phyloP scores from a whole-genome alignment of 345 rosid species.

The Murraya paniculata region DNA sequence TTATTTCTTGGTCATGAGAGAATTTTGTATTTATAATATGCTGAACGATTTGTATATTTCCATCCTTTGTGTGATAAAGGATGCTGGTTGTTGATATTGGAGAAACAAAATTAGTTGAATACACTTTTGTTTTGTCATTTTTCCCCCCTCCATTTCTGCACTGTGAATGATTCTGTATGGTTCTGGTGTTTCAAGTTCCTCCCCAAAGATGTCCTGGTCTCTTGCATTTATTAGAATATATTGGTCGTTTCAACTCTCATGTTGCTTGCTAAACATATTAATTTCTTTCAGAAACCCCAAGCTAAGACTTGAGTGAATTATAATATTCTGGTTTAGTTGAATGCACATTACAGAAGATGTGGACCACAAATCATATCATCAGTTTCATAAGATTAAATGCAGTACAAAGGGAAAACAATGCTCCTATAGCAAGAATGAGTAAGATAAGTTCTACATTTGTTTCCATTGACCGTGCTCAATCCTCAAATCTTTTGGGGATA shows the following conservation, averaged over 20 bases:
- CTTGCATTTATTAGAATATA: background rate
- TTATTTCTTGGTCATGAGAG: background rate
- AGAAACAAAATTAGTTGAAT: no score
- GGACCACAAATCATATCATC: no score
- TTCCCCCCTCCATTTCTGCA: background rate
- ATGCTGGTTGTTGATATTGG: background rate
- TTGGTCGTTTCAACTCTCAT: background rate
- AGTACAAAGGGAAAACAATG: no score
- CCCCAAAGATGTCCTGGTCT: background rate
- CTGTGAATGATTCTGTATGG: background rate
- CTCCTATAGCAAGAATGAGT: no score
- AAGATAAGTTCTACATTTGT: background rate
- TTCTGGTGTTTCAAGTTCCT: background rate
- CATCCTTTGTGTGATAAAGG: background rate
- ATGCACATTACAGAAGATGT: no score
- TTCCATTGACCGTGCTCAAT: background rate
- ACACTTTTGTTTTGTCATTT: background rate
- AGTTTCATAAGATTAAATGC: no score
- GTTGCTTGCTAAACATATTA: background rate
- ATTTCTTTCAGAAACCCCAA: background rate
- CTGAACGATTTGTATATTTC: background rate
- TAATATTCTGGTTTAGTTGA: background rate
- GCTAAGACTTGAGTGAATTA: background rate
- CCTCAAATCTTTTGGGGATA: background rate
- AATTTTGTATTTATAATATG: background rate